Evolutionary conservation across 805 yeast species (phyloP).

Genomic region (Priceomyces fermenticarens): DNA sequence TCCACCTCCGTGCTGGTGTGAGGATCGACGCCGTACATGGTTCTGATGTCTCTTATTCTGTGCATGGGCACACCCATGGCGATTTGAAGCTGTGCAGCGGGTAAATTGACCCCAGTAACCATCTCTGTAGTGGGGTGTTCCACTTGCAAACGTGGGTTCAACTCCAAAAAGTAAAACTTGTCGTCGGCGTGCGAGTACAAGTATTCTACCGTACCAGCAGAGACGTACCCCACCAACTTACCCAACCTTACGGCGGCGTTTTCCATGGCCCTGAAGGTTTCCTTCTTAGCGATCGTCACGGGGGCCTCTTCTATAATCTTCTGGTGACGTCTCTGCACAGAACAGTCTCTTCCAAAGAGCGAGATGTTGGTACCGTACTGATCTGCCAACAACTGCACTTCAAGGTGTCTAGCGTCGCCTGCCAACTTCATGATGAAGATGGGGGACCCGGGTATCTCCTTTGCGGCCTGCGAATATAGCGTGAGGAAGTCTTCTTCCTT

Average conservation of each 20-base stretch:
- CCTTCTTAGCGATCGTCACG: conserved; percentile 85
- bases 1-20: conserved; percentile 88
- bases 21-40: conserved; percentile 93
- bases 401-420: conserved; percentile 96
- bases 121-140: conserved; percentile 99
- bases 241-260: conserved; percentile 97
- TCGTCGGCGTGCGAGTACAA: conserved; percentile 91
- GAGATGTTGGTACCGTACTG: conserved; percentile 98
- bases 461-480: conserved; percentile 88
- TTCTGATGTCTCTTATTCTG: conserved; percentile 87
- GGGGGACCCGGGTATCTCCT: conserved; percentile 98
- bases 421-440: conserved; percentile 97
- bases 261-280: conserved; percentile 90
- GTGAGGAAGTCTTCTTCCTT: conserved; percentile 72
- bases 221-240: conserved; percentile 93
- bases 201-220: conserved; percentile 99
- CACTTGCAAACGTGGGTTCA: conserved; percentile 97
- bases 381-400: conserved; percentile 96
- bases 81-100: conserved; percentile 97
- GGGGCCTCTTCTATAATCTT: conserved; percentile 99
- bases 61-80: conserved; percentile 99
- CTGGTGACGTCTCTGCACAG: conserved; percentile 99
- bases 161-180: conserved; percentile 92
- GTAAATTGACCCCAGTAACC: conserved; percentile 98
- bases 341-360: conserved; percentile 97